Percentiles rank a stretch among this genome's conserved stretches.
Evolutionary conservation across 2,329 filamentous ascomycete species (phyloP).

Genomic region (Fusarium brachygibbosum): DNA sequence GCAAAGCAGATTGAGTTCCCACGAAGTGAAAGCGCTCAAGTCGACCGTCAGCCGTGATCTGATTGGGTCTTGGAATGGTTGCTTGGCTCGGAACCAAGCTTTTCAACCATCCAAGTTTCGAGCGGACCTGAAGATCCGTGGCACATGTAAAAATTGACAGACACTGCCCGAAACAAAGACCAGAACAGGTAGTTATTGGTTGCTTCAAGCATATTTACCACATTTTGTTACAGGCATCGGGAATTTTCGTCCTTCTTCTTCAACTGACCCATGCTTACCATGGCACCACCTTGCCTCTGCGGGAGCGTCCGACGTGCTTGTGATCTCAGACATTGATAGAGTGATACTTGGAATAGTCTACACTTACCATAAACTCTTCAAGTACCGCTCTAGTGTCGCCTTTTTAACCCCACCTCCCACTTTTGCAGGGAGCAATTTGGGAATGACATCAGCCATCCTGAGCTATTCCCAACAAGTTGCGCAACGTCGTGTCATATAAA

Average conservation of each 20-base stretch:
- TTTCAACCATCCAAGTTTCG: constrained; percentile 30
- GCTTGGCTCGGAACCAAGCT: constrained; percentile 20
- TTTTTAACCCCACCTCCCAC: constrained; percentile 27
- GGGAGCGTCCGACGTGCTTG: constrained; percentile 23
- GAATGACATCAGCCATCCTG: constrained; percentile 49
- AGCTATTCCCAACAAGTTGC: constrained; percentile 41
- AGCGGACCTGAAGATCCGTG: constrained; percentile 38
- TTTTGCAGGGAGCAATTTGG: constrained; percentile 34
- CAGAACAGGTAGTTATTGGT: constrained; percentile 12
- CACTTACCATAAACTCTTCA: background rate
- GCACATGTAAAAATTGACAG: constrained; percentile 21
- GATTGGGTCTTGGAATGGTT: constrained; percentile 24
- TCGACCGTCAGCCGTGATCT: background rate
- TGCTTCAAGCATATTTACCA: background rate
- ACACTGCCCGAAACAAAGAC: constrained; percentile 4
- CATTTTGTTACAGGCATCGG: constrained; percentile 8
- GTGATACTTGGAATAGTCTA: constrained; percentile 16
- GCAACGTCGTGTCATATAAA: constrained; percentile 36
- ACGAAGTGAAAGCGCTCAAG: constrained; percentile 4
- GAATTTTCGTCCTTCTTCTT: constrained; percentile 18
- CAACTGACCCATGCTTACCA: background rate
- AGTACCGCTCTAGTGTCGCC: constrained; percentile 28
- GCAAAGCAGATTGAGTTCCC: background rate
- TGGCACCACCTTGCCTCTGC: constrained; percentile 10
- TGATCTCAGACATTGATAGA: constrained; percentile 18